Conservation (phyloP, 1,284 basidiomycete species). For the Cutaneotrichosporon spelunceum region DNA sequence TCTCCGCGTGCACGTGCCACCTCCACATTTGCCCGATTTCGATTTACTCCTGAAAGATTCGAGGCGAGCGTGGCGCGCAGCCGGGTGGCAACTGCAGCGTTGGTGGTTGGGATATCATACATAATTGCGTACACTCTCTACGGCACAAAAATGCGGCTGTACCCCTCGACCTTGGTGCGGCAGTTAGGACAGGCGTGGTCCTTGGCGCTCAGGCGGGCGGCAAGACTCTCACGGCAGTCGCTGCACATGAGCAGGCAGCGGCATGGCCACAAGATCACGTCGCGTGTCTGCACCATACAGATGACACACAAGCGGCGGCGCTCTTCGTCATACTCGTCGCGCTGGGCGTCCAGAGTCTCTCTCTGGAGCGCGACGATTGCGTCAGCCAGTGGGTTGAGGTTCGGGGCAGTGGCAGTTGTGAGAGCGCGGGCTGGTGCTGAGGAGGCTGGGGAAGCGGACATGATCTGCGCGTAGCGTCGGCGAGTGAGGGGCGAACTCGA, state of each 20-base stretch:
- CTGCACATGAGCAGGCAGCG: conserved; percentile 46
- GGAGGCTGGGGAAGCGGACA: not conserved
- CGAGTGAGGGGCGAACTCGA: conserved; percentile 43
- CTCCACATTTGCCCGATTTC: not conserved
- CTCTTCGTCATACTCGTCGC: conserved; percentile 46
- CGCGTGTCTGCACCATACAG: conserved; percentile 46
- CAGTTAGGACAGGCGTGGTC: conserved; percentile 47
- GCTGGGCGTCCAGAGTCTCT: conserved; percentile 5
- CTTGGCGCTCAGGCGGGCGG: conserved; percentile 38
- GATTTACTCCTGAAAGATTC: not conserved
- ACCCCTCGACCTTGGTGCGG: conserved; percentile 42
- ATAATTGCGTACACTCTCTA: conserved; percentile 12
- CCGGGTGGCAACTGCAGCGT: too few relatives aligned
- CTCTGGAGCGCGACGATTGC: conserved; percentile 13
- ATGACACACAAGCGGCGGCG: conserved; percentile 43
- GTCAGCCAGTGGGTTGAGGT: not conserved
- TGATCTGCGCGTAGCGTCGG: conserved; percentile 38
- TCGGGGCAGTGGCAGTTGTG: not conserved
- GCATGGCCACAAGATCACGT: conserved; percentile 50
- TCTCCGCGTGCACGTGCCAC: conserved; percentile 6
- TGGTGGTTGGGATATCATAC: not conserved
- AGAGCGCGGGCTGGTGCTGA: not conserved
- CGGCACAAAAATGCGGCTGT: conserved; percentile 45
- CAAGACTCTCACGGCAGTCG: conserved; percentile 49
- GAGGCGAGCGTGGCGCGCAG: not conserved